Evolutionary conservation across 2,329 filamentous ascomycete genomes (phyloP), one percentile per base, ranked within the genome.

Genomic region (Xylariales sp.): DNA sequence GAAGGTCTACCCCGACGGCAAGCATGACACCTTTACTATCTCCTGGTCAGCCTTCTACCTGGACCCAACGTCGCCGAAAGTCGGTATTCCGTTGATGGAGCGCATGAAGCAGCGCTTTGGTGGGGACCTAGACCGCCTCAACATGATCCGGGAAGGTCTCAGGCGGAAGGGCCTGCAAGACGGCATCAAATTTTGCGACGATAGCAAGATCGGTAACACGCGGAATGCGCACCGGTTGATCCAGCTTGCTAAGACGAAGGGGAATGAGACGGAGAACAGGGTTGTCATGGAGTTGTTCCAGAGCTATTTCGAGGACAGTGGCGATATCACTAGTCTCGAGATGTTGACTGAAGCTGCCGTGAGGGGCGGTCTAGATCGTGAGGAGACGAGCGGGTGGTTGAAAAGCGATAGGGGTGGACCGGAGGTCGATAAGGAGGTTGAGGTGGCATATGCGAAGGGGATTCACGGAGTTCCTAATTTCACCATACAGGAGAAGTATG

Each of bases 21-120:
- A 60, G 31, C 62, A 72, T 28, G 84, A 91, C 63, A 86, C 74
- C 15, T 90, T 94, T 66, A 74, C 71, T 34, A 78, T 86, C 11
- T 75, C 73, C 46, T 95, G 87, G 86, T 73, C 77, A 46, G 84
- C 88, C 2, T 95, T 86, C 67, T 90, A 91, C 60, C 76, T 95
- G 39, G 82, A 90, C 55, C 84, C 86, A 0, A 69, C 77, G 1
- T 74, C 84, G 0, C 63, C 70, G 4, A 61, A 58, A 16, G 50
- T 53, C 28, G 68, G 72, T 5, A 54, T 74, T 4, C 69, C 74
- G 14, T 59, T 74, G 31, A 52, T 47, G 2, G 70, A 61, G 47
- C 75, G 75, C 57, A 83, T 84, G 59, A 66, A 67, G 10, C 56
- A 65, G 16, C 83, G 81, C 47, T 89, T 90, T 60, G 87, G 87